These are phyloP conservation scores for Darksidea phi DNA, from an alignment of 495 filamentous ascomycete species.

Conservation along the genomic window DNA sequence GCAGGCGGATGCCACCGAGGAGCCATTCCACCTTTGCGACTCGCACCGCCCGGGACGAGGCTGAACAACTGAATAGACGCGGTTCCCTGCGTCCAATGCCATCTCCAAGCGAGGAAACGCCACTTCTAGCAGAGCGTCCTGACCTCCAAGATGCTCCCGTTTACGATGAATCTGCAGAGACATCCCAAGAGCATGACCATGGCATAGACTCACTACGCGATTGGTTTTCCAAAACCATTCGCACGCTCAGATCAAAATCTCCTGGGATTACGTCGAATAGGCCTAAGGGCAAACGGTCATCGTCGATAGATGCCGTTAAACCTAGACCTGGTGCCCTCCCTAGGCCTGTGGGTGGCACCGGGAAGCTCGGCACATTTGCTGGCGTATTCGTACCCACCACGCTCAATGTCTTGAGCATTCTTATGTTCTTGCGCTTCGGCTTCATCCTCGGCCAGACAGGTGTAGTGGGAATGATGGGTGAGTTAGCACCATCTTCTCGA, in stretches of 20 bases:
- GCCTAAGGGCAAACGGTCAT: slow-evolving; percentile 30
- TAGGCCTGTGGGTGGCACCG: slow-evolving; percentile 51
- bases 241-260: background rate
- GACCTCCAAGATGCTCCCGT: background rate
- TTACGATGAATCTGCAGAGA: background rate
- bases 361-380: slow-evolving; percentile 71
- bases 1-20: slow-evolving; percentile 35
- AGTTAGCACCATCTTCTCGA: slow-evolving; percentile 16
- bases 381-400: slow-evolving; percentile 85
- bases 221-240: slow-evolving; percentile 23
- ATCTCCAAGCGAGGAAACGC: slow-evolving; percentile 28
- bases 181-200: slow-evolving; percentile 12
- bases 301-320: slow-evolving; percentile 29
- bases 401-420: slow-evolving; percentile 85
- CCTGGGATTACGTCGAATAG: slow-evolving; percentile 6
- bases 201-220: slow-evolving; percentile 17
- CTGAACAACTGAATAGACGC: slow-evolving; percentile 48
- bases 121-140: slow-evolving; percentile 11
- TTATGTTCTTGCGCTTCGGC: slow-evolving; percentile 86
- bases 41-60: slow-evolving; percentile 57
- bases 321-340: slow-evolving; percentile 46
- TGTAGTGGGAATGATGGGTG: slow-evolving; percentile 77
- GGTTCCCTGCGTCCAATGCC: slow-evolving; percentile 34
- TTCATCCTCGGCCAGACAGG: slow-evolving; percentile 78
- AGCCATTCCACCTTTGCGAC: slow-evolving; percentile 57